Evolutionary conservation across 2,329 filamentous ascomycete species (phyloP).

Genomic region (Fusarium compactum): DNA sequence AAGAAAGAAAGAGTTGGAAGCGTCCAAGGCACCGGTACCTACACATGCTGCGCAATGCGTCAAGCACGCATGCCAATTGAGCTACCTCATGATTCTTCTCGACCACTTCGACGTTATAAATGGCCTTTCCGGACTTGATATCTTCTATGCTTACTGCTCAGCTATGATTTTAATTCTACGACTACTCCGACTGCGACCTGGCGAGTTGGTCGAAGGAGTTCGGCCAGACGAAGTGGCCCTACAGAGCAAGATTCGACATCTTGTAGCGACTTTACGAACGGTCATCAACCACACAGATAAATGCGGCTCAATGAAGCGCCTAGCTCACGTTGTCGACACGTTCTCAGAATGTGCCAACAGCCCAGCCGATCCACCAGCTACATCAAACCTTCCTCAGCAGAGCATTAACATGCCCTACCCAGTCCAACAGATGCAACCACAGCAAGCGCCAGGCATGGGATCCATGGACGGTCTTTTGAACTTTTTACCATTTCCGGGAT

Average conservation of each 20-base stretch:
- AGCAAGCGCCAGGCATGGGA: constrained; percentile 2
- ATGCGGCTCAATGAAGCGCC: constrained; percentile 48
- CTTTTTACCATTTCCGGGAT: constrained; percentile 26
- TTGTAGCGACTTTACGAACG: constrained; percentile 26
- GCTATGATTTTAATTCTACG: constrained; percentile 47
- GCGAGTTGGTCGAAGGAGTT: not conserved
- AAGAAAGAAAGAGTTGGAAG: constrained; percentile 4
- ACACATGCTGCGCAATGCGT: constrained; percentile 30
- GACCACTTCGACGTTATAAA: constrained; percentile 51
- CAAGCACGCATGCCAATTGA: constrained; percentile 50
- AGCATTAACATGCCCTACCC: constrained; percentile 2
- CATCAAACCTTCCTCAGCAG: not conserved
- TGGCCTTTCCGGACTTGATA: constrained; percentile 52
- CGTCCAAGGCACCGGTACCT: not conserved
- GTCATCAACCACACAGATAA: constrained; percentile 46
- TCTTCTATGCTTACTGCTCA: constrained; percentile 53
- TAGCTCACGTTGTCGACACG: constrained; percentile 46
- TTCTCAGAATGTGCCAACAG: constrained; percentile 46
- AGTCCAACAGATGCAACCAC: constrained; percentile 10
- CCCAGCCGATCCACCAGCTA: constrained; percentile 2
- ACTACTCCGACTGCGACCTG: constrained; percentile 18
- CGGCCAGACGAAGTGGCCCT: constrained; percentile 15
- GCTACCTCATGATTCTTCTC: constrained; percentile 49
- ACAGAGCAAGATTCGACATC: constrained; percentile 17
- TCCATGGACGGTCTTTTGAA: constrained; percentile 36